phyloP scores from a whole-genome alignment of 2,329 filamentous ascomycete genomes.

The Cladosporium colombiae region DNA sequence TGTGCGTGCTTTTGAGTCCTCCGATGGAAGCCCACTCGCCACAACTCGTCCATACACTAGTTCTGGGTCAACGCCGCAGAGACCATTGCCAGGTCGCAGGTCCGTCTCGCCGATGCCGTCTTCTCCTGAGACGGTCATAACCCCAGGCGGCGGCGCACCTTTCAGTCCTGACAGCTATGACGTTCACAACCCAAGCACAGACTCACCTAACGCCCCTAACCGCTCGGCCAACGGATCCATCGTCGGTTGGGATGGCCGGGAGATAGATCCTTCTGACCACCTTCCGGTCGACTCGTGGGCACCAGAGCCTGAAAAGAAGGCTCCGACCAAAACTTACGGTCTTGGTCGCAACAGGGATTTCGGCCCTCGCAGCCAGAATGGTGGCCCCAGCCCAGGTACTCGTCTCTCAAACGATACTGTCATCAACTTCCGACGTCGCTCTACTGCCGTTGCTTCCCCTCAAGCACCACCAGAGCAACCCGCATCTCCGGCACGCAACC shows the following conservation, averaged over 20 bases:
- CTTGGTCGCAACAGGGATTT: constrained; percentile 38
- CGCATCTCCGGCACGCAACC: constrained; percentile 52
- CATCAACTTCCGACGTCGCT: constrained; percentile 46
- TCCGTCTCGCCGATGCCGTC: constrained; percentile 71
- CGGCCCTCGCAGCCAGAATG: constrained; percentile 32
- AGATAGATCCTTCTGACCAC: constrained; percentile 79
- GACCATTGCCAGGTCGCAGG: constrained; percentile 61
- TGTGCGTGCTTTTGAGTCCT: constrained; percentile 36
- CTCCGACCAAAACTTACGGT: constrained; percentile 38
- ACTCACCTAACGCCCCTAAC: not conserved
- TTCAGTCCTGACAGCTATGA: constrained; percentile 78
- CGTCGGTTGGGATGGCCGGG: constrained; percentile 71
- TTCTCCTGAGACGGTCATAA: constrained; percentile 45
- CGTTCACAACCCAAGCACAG: constrained; percentile 56
- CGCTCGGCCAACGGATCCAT: constrained; percentile 59
- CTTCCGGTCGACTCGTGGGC: constrained; percentile 76
- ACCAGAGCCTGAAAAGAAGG: constrained; percentile 69
- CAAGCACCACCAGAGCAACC: constrained; percentile 25
- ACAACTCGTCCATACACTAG: constrained; percentile 29
- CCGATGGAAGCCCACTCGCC: constrained; percentile 43
- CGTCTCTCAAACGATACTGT: constrained; percentile 35
- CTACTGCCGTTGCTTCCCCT: constrained; percentile 40
- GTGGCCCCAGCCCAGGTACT: constrained; percentile 19
- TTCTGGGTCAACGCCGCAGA: constrained; percentile 41
- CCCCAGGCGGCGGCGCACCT: constrained; percentile 53